Base-by-base conservation (phyloP, 108 stramenopile genomes). In the Cyclostephanos tholiformis region DNA sequence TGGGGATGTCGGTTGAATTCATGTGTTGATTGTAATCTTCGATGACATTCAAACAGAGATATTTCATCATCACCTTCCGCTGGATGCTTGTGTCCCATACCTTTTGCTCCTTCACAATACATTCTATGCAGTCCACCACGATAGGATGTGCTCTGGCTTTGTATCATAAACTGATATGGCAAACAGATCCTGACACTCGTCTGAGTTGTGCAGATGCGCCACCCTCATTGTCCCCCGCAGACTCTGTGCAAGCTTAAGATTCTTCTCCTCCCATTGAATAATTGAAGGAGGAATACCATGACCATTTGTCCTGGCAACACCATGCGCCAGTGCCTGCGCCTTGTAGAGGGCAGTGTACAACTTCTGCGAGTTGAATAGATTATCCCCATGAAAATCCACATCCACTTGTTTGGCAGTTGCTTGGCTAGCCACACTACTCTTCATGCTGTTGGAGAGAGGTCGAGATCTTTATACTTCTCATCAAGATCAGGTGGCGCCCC, bases 11-110 rank as follows among this genome's bases (percentile, higher is more conserved):
- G 0, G 64, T 50, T 23, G 22, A 32, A 32, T 75, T 69, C 80
- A 76, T 76, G 63, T 46, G 26, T 11, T 72, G 60, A 52, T 82
- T 82, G 75, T 82, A 76, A 2, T 65, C 27, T 29, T 71, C 69
- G 36, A 75, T 80, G 0, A 69, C 4, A 50, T 75, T 75, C 29
- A 80, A 22, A 2, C 74, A 4, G 6, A 63, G 41, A 35, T 58
- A 75, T 2, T 26, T 16, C 74, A 75, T 70, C 10, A 39, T 36
- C 14, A 10, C 49, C 46, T 17, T 63, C 17, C 0, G 17, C n/a
- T 25, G 7, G 5, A 3, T 4, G 0, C 1, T 23, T 26, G 63
- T 41, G 41, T n/a, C 79, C 50, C 62, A 77, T 2, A 78, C 72
- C 19, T 36, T 77, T 51, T 71, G 64, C 41, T 75, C 32, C 71